These are phyloP conservation scores for Aspergillus incahuasiensis DNA, from an alignment of 495 filamentous ascomycete genomes.

Conservation along the genomic window DNA sequence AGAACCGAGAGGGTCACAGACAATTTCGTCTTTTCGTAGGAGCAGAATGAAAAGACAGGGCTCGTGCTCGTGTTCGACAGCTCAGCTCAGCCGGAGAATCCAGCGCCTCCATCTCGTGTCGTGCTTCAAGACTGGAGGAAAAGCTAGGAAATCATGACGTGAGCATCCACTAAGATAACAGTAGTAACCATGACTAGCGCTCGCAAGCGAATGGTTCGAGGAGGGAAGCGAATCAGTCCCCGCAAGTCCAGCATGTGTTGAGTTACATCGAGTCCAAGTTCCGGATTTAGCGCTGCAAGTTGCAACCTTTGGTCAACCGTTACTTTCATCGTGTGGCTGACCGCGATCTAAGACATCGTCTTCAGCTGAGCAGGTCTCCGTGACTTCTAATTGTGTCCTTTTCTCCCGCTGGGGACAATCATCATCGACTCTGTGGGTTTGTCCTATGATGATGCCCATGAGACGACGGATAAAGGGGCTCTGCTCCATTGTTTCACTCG, in stretches of 20 bases:
- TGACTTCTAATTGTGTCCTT: background rate
- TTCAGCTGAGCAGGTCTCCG: background rate
- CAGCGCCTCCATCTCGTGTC: background rate
- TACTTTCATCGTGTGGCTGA: constrained; percentile 2
- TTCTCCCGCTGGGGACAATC: background rate
- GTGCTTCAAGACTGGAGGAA: background rate
- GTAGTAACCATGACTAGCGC: background rate
- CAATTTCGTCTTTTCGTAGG: background rate
- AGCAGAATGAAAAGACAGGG: background rate
- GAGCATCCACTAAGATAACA: background rate
- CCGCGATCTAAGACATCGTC: background rate
- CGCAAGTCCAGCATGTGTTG: constrained; percentile 6
- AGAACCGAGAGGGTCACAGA: background rate
- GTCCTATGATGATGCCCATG: background rate
- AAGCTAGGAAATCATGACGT: background rate
- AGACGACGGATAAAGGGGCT: background rate
- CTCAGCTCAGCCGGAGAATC: background rate
- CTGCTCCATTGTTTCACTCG: background rate
- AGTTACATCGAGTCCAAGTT: constrained; percentile 3
- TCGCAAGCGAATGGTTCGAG: background rate
- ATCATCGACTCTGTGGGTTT: background rate
- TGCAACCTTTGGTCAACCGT: background rate
- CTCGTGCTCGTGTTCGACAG: background rate
- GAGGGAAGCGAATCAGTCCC: constrained; percentile 3
- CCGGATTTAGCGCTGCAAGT: background rate